Conservation (phyloP, 2,329 filamentous ascomycete genomes). For the Paecilomyces variotii region DNA sequence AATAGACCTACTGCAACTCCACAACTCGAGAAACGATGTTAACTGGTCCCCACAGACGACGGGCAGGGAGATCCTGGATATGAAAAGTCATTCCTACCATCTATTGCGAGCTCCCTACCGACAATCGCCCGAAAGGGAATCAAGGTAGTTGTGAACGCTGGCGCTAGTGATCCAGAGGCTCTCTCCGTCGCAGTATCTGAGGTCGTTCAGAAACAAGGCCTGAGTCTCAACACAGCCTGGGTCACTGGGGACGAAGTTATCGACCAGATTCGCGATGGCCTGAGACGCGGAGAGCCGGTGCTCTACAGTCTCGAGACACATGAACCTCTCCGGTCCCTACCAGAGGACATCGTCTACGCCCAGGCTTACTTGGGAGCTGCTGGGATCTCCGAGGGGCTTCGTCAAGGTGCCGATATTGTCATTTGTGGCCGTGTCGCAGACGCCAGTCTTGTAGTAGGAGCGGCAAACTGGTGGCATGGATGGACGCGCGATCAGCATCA, state of each 20-base stretch:
- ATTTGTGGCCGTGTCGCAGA: slow-evolving; percentile 36
- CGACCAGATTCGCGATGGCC: not conserved
- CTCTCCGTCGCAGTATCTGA: not conserved
- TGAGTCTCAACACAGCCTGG: not conserved
- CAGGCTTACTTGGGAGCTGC: not conserved
- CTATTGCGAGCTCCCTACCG: not conserved
- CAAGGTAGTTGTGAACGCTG: not conserved
- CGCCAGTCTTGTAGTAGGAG: slow-evolving; percentile 24
- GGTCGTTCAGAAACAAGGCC: not conserved
- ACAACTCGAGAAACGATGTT: not conserved
- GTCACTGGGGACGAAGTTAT: not conserved
- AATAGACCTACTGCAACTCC: not conserved
- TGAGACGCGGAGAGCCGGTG: not conserved
- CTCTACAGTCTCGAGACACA: too few species aligned
- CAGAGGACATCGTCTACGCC: not conserved
- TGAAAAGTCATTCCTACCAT: not conserved
- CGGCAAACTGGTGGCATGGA: slow-evolving; percentile 22
- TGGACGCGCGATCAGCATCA: slow-evolving; percentile 21
- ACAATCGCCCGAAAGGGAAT: not conserved
- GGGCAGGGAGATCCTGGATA: not conserved
- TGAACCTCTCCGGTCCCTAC: too few species aligned
- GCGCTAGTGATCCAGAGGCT: not conserved
- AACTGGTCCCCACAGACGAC: not conserved
- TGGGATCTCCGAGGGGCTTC: slow-evolving; percentile 23
- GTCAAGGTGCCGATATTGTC: slow-evolving; percentile 34